Percentiles rank a stretch among this genome's conserved stretches.
Conservation (phyloP, 495 filamentous ascomycete species). For the Physcia stellaris region DNA sequence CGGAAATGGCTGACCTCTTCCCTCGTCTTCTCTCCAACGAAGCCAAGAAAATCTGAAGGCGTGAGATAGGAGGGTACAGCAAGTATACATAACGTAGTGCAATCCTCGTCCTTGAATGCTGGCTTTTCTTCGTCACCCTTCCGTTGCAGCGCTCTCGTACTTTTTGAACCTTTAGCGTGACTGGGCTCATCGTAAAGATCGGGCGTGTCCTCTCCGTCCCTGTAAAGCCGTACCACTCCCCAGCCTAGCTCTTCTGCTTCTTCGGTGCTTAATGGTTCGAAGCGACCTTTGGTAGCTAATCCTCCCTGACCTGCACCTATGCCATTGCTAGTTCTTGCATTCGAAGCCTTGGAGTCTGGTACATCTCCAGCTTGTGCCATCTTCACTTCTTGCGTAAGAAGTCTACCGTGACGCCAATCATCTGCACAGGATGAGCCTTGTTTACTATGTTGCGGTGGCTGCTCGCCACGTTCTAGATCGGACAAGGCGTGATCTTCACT, state of each 20-base stretch:
- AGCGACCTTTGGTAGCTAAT: constrained; percentile 61
- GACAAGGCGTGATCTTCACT: too few relatives aligned
- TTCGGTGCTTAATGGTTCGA: constrained; percentile 50
- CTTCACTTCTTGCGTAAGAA: constrained; percentile 55
- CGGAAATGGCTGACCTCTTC: constrained; percentile 86
- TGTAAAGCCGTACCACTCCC: constrained; percentile 88
- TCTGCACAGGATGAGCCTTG: too few relatives aligned
- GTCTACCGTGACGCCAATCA: constrained; percentile 51
- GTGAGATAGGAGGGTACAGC: constrained; percentile 91
- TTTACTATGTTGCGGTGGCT: too few relatives aligned
- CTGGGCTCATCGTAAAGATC: constrained; percentile 26
- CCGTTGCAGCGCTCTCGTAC: constrained; percentile 4
- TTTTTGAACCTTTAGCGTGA: constrained; percentile 5
- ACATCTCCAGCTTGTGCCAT: constrained; percentile 31
- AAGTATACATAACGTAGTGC: constrained; percentile 84
- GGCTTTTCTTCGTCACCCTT: constrained; percentile 9
- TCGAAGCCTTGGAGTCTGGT: constrained; percentile 7
- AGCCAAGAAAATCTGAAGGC: constrained; percentile 81
- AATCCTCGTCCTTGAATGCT: constrained; percentile 42
- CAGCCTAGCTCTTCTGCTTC: constrained; percentile 75
- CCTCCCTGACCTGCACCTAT: constrained; percentile 40
- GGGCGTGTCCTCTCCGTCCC: constrained; percentile 66
- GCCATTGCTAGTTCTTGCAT: constrained; percentile 29
- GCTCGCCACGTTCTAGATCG: too few relatives aligned
- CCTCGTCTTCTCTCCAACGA: constrained; percentile 79